Percentiles rank a stretch among this genome's conserved stretches.
These are phyloP conservation scores for Hypoxylon subgilvum DNA, from an alignment of 495 filamentous ascomycete genomes.

Conservation along the genomic window DNA sequence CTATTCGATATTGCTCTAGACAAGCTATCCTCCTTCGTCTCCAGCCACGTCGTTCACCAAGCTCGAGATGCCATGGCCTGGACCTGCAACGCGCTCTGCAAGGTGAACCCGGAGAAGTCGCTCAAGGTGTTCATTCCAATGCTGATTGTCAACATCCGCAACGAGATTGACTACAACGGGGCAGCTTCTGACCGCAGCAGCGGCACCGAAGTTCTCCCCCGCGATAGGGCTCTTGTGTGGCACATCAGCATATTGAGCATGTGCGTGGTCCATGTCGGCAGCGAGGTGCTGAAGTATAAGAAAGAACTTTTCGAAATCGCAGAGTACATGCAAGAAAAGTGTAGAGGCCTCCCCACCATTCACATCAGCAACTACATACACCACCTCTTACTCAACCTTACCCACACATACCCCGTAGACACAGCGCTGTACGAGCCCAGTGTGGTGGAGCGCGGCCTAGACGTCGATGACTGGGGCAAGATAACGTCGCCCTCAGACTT, in stretches of 20 bases:
- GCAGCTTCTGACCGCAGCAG: conserved; percentile 93
- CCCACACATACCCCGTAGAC: conserved; percentile 89
- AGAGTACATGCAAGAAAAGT: conserved; percentile 92
- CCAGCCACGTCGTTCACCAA: conserved; percentile 94
- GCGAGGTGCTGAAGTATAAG: conserved; percentile 84
- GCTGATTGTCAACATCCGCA: conserved; percentile 87
- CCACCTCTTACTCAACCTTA: conserved; percentile 96
- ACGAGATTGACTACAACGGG: conserved; percentile 96
- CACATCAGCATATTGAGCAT: conserved; percentile 97
- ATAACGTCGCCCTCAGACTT: conserved; percentile 71
- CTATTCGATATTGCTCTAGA: conserved; percentile 89
- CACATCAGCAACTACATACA: conserved; percentile 98
- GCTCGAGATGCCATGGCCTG: conserved; percentile 98
- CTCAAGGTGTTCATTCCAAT: conserved; percentile 88
- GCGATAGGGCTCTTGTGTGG: conserved; percentile 94
- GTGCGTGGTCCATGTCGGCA: conserved; percentile 95
- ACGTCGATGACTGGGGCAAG: conserved; percentile 80
- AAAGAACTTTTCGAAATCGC: conserved; percentile 90
- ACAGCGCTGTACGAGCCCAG: conserved; percentile 81
- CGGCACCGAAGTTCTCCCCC: conserved; percentile 88
- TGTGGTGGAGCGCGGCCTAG: conserved; percentile 56
- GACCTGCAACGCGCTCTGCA: conserved; percentile 94
- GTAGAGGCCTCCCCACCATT: conserved; percentile 88
- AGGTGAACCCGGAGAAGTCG: conserved; percentile 89
- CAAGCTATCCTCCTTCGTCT: conserved; percentile 92